A percentile compares a stretch with the other conserved stretches of the same genome.
Evolutionary conservation across 148 eudicot genomes (phyloP).

Genomic region (Rhododendron kiyosumense): DNA sequence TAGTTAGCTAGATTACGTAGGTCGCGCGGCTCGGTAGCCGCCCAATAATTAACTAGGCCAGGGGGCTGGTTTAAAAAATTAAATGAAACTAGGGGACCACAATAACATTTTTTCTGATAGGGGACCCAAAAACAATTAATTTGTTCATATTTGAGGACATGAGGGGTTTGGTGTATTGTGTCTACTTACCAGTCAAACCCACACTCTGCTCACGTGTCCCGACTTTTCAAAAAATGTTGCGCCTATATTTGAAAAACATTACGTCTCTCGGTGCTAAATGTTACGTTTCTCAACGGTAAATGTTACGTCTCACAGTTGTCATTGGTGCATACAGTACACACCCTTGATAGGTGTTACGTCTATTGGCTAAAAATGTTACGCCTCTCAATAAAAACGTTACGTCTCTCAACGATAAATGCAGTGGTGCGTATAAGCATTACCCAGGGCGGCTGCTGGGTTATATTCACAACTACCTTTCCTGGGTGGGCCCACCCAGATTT

Average conservation of each 20-base stretch:
- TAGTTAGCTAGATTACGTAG: background rate
- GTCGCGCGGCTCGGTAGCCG: background rate
- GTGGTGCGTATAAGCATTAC: too few species aligned
- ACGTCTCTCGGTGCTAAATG: too few species aligned
- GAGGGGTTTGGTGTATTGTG: background rate
- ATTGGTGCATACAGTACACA: too few species aligned
- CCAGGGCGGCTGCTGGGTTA: background rate
- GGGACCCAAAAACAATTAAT: background rate
- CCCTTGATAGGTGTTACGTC: too few species aligned
- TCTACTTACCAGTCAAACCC: background rate
- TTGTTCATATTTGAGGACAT: background rate
- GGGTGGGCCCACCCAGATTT: background rate
- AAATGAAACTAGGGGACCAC: background rate
- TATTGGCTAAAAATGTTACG: too few species aligned
- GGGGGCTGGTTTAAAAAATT: background rate
- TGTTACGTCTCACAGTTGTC: too few species aligned
- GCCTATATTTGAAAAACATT: too few species aligned
- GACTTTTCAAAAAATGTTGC: too few species aligned
- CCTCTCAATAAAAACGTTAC: too few species aligned
- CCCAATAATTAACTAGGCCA: background rate
- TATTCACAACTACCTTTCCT: background rate
- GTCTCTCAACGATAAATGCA: too few species aligned
- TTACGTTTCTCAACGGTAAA: too few species aligned
- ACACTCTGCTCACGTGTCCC: background rate
- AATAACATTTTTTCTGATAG: background rate